A percentile compares a stretch with the other conserved stretches of the same genome.
Conservation (phyloP, 208 protist genomes). For the Trypanosomatidae sp. region DNA sequence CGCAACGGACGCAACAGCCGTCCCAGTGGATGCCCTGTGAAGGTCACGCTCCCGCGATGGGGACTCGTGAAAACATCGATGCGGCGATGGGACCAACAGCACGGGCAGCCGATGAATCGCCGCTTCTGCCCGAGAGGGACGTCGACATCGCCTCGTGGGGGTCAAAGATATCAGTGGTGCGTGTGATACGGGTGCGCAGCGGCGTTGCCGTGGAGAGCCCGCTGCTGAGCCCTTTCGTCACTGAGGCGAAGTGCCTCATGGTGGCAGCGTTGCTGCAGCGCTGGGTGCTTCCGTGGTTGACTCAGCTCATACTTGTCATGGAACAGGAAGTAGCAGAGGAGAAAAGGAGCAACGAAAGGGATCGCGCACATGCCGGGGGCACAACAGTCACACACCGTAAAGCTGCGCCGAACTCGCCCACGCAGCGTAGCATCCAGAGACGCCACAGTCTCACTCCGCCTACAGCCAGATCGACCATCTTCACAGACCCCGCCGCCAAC, state of each 20-base stretch:
- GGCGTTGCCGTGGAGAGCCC: constrained; percentile 24
- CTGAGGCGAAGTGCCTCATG: constrained; percentile 28
- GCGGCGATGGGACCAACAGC: not conserved
- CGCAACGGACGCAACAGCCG: not conserved
- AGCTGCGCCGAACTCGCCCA: not conserved
- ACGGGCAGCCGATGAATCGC: not conserved
- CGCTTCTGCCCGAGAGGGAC: not conserved
- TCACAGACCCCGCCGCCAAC: not conserved
- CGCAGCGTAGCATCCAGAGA: not conserved
- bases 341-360: not conserved
- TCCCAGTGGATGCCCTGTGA: not conserved
- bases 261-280: constrained; percentile 15
- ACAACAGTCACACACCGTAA: too few species aligned
- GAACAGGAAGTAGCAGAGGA: not conserved
- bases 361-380: not conserved
- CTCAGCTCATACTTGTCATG: not conserved
- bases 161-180: not conserved
- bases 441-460: not conserved
- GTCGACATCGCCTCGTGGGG: not conserved
- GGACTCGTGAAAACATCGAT: not conserved
- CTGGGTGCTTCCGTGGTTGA: constrained; percentile 34
- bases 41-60: too few species aligned
- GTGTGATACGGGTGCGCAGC: constrained; percentile 4
- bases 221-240: constrained; percentile 26
- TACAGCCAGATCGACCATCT: not conserved